These are phyloP conservation scores for Melaleuca alternifolia DNA, from an alignment of 345 rosid genomes.

Conservation along the genomic window DNA sequence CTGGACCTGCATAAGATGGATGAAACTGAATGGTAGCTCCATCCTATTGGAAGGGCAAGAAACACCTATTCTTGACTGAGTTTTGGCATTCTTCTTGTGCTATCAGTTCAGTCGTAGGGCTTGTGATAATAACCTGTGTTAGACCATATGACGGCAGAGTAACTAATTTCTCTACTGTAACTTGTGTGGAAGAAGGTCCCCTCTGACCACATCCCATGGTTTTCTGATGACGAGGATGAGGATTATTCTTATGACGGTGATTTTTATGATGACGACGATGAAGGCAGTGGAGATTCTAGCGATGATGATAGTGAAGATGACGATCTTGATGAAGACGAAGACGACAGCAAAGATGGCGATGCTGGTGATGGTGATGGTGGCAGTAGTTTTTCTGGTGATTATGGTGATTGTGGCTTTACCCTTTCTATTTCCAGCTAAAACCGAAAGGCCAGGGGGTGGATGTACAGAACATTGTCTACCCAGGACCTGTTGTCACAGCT, in stretches of 20 bases:
- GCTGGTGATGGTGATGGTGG: neutral
- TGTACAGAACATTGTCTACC: slow-evolving; percentile 26
- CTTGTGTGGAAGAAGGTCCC: slow-evolving; percentile 39
- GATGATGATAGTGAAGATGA: slow-evolving; percentile 1
- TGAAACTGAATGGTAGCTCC: neutral
- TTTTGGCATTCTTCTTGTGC: neutral
- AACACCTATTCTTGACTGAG: neutral
- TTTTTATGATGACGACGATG: slow-evolving; percentile 5
- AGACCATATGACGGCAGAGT: slow-evolving; percentile 5
- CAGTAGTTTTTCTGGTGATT: slow-evolving; percentile 2
- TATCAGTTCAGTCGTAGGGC: neutral
- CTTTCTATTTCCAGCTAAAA: slow-evolving; percentile 48
- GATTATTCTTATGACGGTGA: slow-evolving; percentile 7
- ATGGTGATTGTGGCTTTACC: slow-evolving; percentile 12
- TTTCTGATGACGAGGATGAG: slow-evolving; percentile 13
- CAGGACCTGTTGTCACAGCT: slow-evolving; percentile 44
- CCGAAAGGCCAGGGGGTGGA: slow-evolving; percentile 46
- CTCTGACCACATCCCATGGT: slow-evolving; percentile 15
- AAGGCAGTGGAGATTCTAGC: slow-evolving; percentile 2
- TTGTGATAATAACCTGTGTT: neutral
- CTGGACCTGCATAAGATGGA: neutral
- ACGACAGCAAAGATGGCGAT: neutral
- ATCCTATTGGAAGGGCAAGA: neutral
- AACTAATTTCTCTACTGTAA: slow-evolving; percentile 38
- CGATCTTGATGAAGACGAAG: slow-evolving; percentile 3